These are phyloP conservation scores for Aquanectria penicillioides DNA, from an alignment of 2,329 filamentous ascomycete species.

Conservation along the genomic window DNA sequence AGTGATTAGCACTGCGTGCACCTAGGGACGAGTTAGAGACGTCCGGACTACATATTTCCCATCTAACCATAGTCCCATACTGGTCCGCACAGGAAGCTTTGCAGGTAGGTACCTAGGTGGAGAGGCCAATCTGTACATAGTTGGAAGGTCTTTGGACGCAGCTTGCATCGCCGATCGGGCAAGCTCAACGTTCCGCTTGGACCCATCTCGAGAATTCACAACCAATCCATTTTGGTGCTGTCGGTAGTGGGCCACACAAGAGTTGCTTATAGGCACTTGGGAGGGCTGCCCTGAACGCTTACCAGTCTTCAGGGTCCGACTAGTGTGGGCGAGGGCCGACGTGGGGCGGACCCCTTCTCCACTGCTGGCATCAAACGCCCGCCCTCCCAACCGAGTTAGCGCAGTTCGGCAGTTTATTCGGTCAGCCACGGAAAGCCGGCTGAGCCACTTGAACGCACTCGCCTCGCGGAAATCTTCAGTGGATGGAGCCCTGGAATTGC, in stretches of 20 bases:
- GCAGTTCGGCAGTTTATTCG: conserved; percentile 8
- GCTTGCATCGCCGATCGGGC: conserved; percentile 6
- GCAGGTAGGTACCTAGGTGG: too few relatives aligned
- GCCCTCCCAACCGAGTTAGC: not conserved
- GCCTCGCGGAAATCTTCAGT: conserved; percentile 8
- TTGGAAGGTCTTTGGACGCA: conserved; percentile 1
- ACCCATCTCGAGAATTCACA: not conserved
- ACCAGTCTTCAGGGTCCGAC: conserved; percentile 11
- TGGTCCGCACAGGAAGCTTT: too few relatives aligned
- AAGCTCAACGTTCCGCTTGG: conserved; percentile 5
- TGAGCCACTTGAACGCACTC: not conserved
- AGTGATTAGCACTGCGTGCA: too few relatives aligned
- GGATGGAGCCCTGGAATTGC: not conserved
- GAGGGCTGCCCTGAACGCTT: conserved; percentile 7
- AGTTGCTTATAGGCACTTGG: not conserved
- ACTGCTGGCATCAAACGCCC: not conserved
- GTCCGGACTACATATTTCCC: too few relatives aligned
- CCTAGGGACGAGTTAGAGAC: too few relatives aligned
- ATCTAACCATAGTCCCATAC: too few relatives aligned
- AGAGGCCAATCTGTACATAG: too few relatives aligned
- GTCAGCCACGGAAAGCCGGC: not conserved
- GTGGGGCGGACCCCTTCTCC: not conserved
- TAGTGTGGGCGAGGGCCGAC: not conserved
- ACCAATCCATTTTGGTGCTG: too few relatives aligned
- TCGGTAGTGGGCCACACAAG: not conserved